Conservation (phyloP, 2,329 filamentous ascomycete species). For the Alternaria dauci region DNA sequence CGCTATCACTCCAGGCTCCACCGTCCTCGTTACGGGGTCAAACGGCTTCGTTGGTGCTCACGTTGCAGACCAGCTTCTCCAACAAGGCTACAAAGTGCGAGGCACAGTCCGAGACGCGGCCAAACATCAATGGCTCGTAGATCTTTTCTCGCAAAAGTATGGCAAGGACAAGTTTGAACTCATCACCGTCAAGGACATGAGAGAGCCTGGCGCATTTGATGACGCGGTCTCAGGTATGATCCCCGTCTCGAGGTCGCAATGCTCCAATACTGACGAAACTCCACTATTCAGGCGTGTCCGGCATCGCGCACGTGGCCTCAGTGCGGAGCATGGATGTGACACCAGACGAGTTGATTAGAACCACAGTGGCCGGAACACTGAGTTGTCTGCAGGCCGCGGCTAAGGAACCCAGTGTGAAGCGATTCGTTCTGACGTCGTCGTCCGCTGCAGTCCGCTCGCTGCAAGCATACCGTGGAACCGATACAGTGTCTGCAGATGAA, state of each 20-base stretch:
- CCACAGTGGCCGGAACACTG: conserved; percentile 48
- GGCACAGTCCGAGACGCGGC: conserved; percentile 38
- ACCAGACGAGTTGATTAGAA: conserved; percentile 28
- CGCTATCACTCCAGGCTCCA: conserved; percentile 26
- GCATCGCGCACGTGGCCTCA: conserved; percentile 57
- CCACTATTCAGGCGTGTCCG: conserved; percentile 44
- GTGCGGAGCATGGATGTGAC: conserved; percentile 55
- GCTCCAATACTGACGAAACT: not conserved
- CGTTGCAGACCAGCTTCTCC: conserved; percentile 43
- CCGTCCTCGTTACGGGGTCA: conserved; percentile 43
- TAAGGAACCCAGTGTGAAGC: conserved; percentile 52
- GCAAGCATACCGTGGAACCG: conserved; percentile 41
- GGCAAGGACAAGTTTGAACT: conserved; percentile 31
- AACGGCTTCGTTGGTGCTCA: conserved; percentile 46
- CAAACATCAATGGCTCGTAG: conserved; percentile 35
- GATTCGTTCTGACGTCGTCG: conserved; percentile 55
- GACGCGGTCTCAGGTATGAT: conserved; percentile 30
- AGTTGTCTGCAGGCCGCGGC: conserved; percentile 53
- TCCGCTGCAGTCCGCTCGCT: conserved; percentile 38
- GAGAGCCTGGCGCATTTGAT: conserved; percentile 32
- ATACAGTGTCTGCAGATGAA: conserved; percentile 36
- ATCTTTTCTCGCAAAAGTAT: conserved; percentile 33
- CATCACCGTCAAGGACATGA: conserved; percentile 30
- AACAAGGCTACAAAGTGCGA: conserved; percentile 41
- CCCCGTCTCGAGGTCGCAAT: conserved; percentile 1